phyloP scores from a whole-genome alignment of 306 rosid species.

The Mimosa bimucronata region DNA sequence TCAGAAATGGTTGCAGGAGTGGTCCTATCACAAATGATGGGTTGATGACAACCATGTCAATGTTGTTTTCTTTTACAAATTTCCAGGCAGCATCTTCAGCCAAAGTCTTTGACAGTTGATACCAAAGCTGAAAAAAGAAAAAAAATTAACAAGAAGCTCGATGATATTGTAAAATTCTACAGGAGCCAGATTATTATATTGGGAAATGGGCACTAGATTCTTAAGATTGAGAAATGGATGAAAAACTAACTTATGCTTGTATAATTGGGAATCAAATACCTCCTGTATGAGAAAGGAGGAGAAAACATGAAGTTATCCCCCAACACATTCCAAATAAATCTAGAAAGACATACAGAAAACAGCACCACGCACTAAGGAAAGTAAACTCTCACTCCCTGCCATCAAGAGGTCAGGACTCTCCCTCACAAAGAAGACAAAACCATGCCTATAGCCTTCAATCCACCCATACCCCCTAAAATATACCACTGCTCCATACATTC shows the following conservation, averaged over 20 bases:
- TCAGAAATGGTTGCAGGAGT: conserved; percentile 73
- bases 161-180: not conserved
- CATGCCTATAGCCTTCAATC: not conserved
- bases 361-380: not conserved
- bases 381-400: not conserved
- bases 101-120: conserved; percentile 26
- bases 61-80: conserved; percentile 66
- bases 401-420: not conserved
- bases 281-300: not conserved
- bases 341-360: not conserved
- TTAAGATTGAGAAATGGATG: not conserved
- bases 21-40: conserved; percentile 81
- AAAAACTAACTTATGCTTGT: not conserved
- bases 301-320: not conserved
- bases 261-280: not conserved
- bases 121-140: conserved; percentile 70
- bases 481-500: not conserved
- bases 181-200: too few relatives aligned
- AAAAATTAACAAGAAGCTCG: conserved; percentile 8
- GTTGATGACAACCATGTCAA: conserved; percentile 73
- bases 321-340: not conserved
- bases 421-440: not conserved
- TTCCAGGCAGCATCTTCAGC: conserved; percentile 93
- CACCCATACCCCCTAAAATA: not conserved
- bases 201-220: not conserved